Base-by-base conservation (phyloP, 371 early-diverging fungal species). In the Circinella umbellata region DNA sequence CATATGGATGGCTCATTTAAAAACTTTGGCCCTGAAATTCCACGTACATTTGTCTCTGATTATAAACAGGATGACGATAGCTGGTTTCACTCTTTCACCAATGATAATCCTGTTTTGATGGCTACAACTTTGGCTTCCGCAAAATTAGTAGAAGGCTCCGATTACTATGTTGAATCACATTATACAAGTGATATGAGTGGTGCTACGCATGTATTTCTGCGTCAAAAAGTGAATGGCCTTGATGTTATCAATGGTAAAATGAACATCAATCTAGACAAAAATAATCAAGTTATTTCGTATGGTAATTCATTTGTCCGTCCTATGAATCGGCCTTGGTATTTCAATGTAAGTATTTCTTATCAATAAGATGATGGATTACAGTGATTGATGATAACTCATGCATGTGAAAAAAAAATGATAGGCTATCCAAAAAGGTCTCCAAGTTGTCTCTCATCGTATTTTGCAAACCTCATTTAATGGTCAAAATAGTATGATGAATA, bases 241-340 rank as follows among this genome's bases (percentile, higher is more conserved):
- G 91, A 92, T 71, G 93, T 95, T 9, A 78, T 88, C 61, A 96
- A 95, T 73, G 94, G 90, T 49, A 89, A 91, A 67, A 90, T 92
- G 71, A 94, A 94, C 73, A 81, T 96, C 76, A 93, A 95, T 70
- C 78, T 95, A 34, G 91, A 93, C 76, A 72, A 74, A 55, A 51
- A 81, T 63, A 95, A 95, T 48, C 76, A 84, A 47, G 77, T 96
- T 60, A 80, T 94, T 39, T 88, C 91, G 8, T 91, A 86, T 73
- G 93, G 94, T 39, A 81, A 88, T 63, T 91, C 93, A 15, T 93
- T 95, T 79, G 80, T 81, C 72, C 71, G 73, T 65, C 78, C 79
- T 51, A 68, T 48, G 9, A 35, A 64, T 13, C 36, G 48, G 38
- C 48, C 70, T 34, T 66, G 46, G 18, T 48, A 54, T 39, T 27